phyloP scores from a whole-genome alignment of 2,329 filamentous ascomycete genomes.

The Lecanicillium sp. region DNA sequence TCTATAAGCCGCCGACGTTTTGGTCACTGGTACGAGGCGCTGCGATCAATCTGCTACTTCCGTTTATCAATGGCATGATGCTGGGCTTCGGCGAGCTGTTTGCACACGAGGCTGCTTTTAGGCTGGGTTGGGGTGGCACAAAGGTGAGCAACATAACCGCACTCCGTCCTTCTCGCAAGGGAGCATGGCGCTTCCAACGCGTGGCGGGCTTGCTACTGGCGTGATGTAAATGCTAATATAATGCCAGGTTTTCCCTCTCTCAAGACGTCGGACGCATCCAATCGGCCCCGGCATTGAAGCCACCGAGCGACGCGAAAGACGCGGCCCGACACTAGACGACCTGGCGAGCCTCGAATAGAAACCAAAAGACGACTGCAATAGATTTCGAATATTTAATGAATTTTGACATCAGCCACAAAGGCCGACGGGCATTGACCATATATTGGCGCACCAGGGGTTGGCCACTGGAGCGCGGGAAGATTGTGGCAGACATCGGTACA shows the following conservation, averaged over 20 bases:
- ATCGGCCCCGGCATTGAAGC: constrained; percentile 81
- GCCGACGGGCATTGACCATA: constrained; percentile 1
- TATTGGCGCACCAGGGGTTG: neutral
- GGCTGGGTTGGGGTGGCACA: constrained; percentile 87
- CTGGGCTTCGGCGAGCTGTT: constrained; percentile 94
- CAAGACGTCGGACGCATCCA: constrained; percentile 54
- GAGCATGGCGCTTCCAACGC: too few species aligned
- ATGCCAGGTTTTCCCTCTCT: constrained; percentile 48
- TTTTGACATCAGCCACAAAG: neutral
- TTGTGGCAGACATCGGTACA: too few species aligned
- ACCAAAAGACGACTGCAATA: too few species aligned
- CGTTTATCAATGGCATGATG: constrained; percentile 98
- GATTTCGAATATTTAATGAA: neutral
- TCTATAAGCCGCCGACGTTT: constrained; percentile 83
- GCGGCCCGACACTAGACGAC: constrained; percentile 53
- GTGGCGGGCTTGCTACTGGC: too few species aligned
- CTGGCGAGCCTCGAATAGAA: constrained; percentile 40
- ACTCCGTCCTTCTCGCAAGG: neutral
- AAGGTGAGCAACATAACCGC: constrained; percentile 57
- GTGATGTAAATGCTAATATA: constrained; percentile 13
- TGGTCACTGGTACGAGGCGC: constrained; percentile 82
- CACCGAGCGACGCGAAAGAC: constrained; percentile 55
- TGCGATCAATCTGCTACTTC: constrained; percentile 90
- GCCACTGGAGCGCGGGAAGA: too few species aligned
- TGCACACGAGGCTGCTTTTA: constrained; percentile 89